Percentiles rank a stretch among this genome's conserved stretches.
Conservation (phyloP, 768 basidiomycete genomes). For the Leccinum variicolor region DNA sequence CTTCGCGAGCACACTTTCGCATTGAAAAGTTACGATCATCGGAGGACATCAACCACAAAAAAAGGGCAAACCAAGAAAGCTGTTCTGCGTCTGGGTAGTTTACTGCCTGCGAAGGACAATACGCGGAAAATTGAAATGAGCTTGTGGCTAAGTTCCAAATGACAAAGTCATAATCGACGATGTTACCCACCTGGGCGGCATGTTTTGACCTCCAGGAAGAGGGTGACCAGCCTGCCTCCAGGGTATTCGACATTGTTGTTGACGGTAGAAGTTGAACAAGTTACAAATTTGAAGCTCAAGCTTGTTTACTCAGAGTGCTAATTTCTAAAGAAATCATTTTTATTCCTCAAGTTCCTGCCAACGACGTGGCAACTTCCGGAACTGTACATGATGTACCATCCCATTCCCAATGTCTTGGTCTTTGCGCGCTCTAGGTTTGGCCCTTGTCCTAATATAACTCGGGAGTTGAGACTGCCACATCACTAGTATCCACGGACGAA, state of each 20-base stretch:
- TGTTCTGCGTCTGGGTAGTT: slow-evolving; percentile 63
- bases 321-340: too few relatives aligned
- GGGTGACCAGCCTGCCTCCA: slow-evolving; percentile 53
- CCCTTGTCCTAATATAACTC: too few relatives aligned
- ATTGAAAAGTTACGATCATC: background rate
- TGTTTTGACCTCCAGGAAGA: slow-evolving; percentile 78
- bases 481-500: too few relatives aligned
- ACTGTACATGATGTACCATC: too few relatives aligned
- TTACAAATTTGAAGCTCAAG: background rate
- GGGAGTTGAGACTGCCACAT: too few relatives aligned
- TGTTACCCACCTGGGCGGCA: slow-evolving; percentile 61
- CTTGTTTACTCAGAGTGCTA: background rate
- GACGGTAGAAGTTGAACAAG: background rate
- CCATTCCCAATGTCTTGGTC: too few relatives aligned
- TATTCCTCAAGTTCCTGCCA: too few relatives aligned
- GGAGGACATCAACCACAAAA: background rate
- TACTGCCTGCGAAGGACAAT: slow-evolving; percentile 48
- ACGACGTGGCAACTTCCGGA: too few relatives aligned
- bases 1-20: slow-evolving; percentile 69
- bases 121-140: background rate
- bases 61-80: slow-evolving; percentile 47
- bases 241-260: slow-evolving; percentile 9
- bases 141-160: background rate
- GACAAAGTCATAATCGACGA: background rate
- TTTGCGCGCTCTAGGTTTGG: too few relatives aligned